These are phyloP conservation scores for Vigna angularis DNA, from an alignment of 306 rosid genomes.

Conservation along the genomic window DNA sequence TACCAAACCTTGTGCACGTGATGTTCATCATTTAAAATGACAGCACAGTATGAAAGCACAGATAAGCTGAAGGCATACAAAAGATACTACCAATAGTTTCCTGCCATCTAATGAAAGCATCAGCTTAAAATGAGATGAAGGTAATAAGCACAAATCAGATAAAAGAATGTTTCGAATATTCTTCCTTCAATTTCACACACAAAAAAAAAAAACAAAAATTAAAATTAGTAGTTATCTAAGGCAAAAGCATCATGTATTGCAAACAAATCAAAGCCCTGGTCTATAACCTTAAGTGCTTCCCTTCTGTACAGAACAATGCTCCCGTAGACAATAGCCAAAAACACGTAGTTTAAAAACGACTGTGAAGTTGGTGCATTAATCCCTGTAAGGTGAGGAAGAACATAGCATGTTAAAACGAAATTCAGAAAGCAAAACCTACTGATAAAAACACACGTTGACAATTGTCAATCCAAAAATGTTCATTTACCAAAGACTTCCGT, in stretches of 20 bases:
- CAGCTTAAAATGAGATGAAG: not conserved
- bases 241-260: not conserved
- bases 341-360: slow-evolving; percentile 73
- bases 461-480: not conserved
- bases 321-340: slow-evolving; percentile 77
- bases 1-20: not conserved
- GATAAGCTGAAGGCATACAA: not conserved
- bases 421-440: not conserved
- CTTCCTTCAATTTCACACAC: slow-evolving; percentile 5
- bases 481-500: not conserved
- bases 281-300: slow-evolving; percentile 71
- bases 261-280: slow-evolving; percentile 6
- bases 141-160: not conserved
- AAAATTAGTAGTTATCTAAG: not conserved
- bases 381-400: slow-evolving; percentile 49
- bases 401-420: slow-evolving; percentile 1
- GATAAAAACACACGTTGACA: not conserved
- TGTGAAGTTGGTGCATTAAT: slow-evolving; percentile 84
- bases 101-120: not conserved
- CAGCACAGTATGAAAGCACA: not conserved
- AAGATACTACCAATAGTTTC: not conserved
- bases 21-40: slow-evolving; percentile 1
- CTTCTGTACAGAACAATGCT: slow-evolving; percentile 56
- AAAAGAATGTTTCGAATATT: not conserved
- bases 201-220: not conserved